phyloP scores from a whole-genome alignment of 2,329 filamentous ascomycete genomes.

The Phyllosticta ampelicida region DNA sequence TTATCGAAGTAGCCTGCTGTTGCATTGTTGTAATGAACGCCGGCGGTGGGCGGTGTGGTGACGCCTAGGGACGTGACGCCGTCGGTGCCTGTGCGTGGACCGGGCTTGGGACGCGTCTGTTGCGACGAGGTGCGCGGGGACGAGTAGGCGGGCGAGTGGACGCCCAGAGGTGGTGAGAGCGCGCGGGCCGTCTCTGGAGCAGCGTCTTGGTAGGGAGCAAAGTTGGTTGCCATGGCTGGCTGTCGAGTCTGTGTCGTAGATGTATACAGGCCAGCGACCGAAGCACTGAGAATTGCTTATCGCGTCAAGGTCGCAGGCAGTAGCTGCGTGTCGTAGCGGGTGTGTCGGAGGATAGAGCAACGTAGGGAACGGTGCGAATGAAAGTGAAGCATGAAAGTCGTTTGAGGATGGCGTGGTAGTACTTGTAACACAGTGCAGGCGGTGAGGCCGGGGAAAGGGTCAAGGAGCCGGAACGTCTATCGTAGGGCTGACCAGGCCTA shows the following conservation, averaged over 20 bases:
- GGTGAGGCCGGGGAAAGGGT: conserved; percentile 4
- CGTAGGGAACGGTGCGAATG: not conserved
- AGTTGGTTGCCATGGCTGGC: conserved; percentile 39
- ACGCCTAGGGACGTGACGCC: conserved; percentile 16
- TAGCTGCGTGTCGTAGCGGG: not conserved
- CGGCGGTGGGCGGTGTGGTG: not conserved
- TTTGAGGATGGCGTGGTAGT: not conserved
- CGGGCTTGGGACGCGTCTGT: conserved; percentile 18
- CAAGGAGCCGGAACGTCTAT: not conserved
- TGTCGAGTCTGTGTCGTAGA: not conserved
- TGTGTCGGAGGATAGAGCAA: not conserved
- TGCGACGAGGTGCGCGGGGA: conserved; percentile 40
- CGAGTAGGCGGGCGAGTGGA: conserved; percentile 30
- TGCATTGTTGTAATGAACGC: conserved; percentile 24
- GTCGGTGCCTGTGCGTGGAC: conserved; percentile 20
- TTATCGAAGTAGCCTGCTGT: conserved; percentile 21
- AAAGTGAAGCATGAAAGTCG: not conserved
- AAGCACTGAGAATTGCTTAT: not conserved
- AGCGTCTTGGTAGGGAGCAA: conserved; percentile 92
- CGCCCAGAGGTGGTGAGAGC: conserved; percentile 53
- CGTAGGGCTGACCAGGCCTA: conserved; percentile 5
- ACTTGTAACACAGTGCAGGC: not conserved
- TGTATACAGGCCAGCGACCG: not conserved
- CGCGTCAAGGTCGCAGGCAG: not conserved
- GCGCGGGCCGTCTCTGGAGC: conserved; percentile 75